Conservation (phyloP, 352 stramenopile genomes). For the Pythium grandisporangium region DNA sequence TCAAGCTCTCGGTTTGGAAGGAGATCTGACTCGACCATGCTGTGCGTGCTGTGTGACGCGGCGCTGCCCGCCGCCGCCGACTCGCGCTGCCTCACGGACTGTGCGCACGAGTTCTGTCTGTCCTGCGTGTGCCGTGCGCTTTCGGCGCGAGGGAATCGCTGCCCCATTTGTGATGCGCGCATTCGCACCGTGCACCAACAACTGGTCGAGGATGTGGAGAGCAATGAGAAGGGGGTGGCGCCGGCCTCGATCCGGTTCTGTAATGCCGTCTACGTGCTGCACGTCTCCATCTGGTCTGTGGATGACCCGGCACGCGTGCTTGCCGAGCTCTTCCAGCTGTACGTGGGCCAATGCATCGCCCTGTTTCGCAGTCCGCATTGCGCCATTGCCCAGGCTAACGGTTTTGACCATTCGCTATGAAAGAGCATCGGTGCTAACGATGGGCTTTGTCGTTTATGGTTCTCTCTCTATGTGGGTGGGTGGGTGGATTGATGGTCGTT, state of each 20-base stretch:
- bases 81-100: conserved; percentile 62
- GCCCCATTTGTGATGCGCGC: conserved; percentile 40
- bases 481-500: too few relatives aligned
- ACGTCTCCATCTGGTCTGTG: conserved; percentile 74
- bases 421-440: too few relatives aligned
- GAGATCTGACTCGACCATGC: conserved; percentile 9
- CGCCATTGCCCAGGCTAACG: too few relatives aligned
- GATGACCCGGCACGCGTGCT: conserved; percentile 55
- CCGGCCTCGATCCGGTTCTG: conserved; percentile 71
- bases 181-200: conserved; percentile 62
- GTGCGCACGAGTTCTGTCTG: conserved; percentile 76
- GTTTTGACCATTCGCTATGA: too few relatives aligned
- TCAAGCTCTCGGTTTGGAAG: too few relatives aligned
- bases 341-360: conserved; percentile 8
- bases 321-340: conserved; percentile 66
- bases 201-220: conserved; percentile 1
- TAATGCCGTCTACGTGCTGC: conserved; percentile 68
- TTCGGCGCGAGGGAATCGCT: conserved; percentile 48
- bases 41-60: conserved; percentile 49
- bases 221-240: conserved; percentile 6
- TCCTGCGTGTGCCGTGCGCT: conserved; percentile 50
- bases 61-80: conserved; percentile 20
- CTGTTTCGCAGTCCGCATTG: too few relatives aligned
- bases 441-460: too few relatives aligned
- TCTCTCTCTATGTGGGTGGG: too few relatives aligned